Base-by-base conservation (phyloP, 371 early-diverging fungal species). In the Rhizomucor pusillus region DNA sequence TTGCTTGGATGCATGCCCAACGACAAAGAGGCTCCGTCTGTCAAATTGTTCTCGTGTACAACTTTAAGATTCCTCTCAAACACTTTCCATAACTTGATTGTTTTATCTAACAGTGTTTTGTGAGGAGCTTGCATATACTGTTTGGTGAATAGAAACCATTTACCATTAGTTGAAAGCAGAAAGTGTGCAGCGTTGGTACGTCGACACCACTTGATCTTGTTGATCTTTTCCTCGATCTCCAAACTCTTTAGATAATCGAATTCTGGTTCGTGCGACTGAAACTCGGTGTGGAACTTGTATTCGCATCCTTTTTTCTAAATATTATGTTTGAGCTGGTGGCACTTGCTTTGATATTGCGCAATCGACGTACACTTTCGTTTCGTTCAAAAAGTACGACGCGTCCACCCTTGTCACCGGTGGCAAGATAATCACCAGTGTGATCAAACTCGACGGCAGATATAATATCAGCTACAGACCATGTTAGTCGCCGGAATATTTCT, bases 371-470 rank as follows among this genome's bases (percentile, higher is more conserved):
- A 46, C 83, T 87, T 50, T 90, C 90, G 65, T 89, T 93, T 33
- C 94, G 71, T 63, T 93, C 93, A 71, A 94, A 94, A 37, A 94
- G 74, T 9, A 94, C 95, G 0, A 94, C 91, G 39, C 94, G 84
- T 0, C 95, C 95, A 24, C 94, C 95, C 67, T 90, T 90, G 71
- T 94, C 95, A 47, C 94, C 94, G 4, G 95, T 94, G 2, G 94
- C 95, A 39, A 94, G 75, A 63, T 90, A 94, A 63, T 92, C 90
- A 36, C 94, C 95, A 23, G 92, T 91, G 9, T 88, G 85, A 69
- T 95, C 92, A 65, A 95, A 95, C 67, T 94, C 93, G n/a, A 95
- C 93, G n/a, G 94, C 89, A 50, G 93, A 92, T 50, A 94, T 94
- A 59, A 94, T 94, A 69, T 94, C 95, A 48, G 95, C 94, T 94